Base-by-base conservation (phyloP, 1,284 basidiomycete species). In the Ceratobasidium sp. region DNA sequence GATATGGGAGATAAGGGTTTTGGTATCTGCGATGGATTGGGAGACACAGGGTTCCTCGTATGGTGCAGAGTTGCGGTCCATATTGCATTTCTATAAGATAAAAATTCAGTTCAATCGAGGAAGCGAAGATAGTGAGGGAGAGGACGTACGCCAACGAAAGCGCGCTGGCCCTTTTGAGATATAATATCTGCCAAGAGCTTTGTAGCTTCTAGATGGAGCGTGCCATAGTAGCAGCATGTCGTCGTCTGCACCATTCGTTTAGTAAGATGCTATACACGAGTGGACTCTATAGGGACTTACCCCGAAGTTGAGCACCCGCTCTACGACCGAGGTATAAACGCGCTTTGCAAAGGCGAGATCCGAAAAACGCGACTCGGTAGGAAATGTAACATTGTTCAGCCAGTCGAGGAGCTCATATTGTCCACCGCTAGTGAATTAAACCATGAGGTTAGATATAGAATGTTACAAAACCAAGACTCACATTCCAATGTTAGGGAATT, bases 151-250 rank as follows among this genome's bases (percentile, higher is more conserved):
- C 95, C 96, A 65, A 96, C 90, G 81, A 96, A 93, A 0, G 94
- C 96, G 65, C 97, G 90, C 85, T 98, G 96, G 26, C 96, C 94
- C 81, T 86, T 86, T 40, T 85, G 83, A 80, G 92, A 88, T 56
- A 94, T 90, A 38, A 94, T 89, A 65, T 95, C 90, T 1, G 95
- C 96, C 0, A 99, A 90, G 48, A 90, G 86, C 84, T 94, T 94
- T 10, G 94, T 95, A 0, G 93, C 90, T 79, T 94, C 92, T 23
- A 93, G 85, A 84, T 99, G 96, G 5, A 97, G 84, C 0, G 92
- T 93, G 13, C 91, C 94, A 84, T 96, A 98, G 84, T 98, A 98
- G 84, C 95, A 97, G 81, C 93, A 95, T 0, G 96, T 98, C 0
- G 96, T 97, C 0, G 96, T 98, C 94, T 96, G 80, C 15, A 20